Base-by-base conservation (phyloP, 257 asterid species). In the Solanum habrochaites region DNA sequence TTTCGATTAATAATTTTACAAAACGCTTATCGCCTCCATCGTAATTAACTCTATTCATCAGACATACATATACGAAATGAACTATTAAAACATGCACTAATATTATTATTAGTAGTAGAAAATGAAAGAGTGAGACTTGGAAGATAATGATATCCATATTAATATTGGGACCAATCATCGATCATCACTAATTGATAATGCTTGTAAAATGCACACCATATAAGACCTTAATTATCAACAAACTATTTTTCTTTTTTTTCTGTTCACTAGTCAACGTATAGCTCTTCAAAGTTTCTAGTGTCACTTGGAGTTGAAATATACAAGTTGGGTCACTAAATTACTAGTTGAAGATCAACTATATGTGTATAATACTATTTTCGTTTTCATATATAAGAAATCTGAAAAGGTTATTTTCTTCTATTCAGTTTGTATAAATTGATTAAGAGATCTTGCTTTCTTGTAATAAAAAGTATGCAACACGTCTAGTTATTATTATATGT, bases 371-470 rank as follows among this genome's bases (percentile, higher is more conserved):
- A 3, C 14, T 60, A 3, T 1, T 23, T 52, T 62, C 15, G 0
- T 10, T 10, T 62, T 62, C 8, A 62, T 62, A 23, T 9, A 23
- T 2, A 62, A 62, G 31, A 62, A 1, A 62, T 10, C 31, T 23
- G 15, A n/a, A 62, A 10, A 10, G 0, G 1, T 10, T 1, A n/a
- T n/a, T 62, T 62, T 62, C 7, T 62, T 62, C 0, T 10, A 62
- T 11, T 62, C 2, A 10, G 10, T 60, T 60, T 23, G 1, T 10
- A 52, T 16, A 6, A 62, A 62, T 0, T 62, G 8, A 11, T 9
- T 1, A 62, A n/a, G 1, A 62, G 0, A 62, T 10, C 2, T 10
- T 62, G 1, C 3, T 62, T 62, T 21, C 7, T 62, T 1, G 0
- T 2, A 2, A 62, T 4, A 11, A 62, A 23, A 11, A 2, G 2